Base-by-base conservation (phyloP, 148 eudicot genomes). In the Drosera capensis region DNA sequence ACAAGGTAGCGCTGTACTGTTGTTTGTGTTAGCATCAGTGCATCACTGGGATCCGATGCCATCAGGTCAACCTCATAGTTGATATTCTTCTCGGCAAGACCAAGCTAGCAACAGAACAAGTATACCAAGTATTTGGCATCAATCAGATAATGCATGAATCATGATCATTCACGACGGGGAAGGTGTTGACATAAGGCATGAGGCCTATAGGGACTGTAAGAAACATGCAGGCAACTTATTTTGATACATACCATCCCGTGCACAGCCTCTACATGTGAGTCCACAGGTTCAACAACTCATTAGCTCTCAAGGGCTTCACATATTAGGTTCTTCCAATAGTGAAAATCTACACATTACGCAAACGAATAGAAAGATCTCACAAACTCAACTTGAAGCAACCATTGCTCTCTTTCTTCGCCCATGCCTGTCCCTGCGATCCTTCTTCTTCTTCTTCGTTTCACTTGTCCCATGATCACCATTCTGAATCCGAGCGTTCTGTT, bases 211-310 rank as follows among this genome's bases (percentile, higher is more conserved):
- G n/a, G 9, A 28, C 4, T 4, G 9, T 9, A 28, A 28, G 4
- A 28, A 28, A 4, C 24, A 17, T 49, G 39, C 36, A 43, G 38
- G 34, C 25, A 46, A 29, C 45, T 9, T n/a, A 23, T 51, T 30
- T 20, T 30, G 43, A 51, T 39, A 61, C 55, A 23, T 70, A 80
- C 96, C 92, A 73, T 83, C 48, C 72, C 69, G n/a, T n/a, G 61
- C 99, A 49, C 51, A 95, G 67, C 55, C 95, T 71, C 99, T 95
- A 90, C 99, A 90, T 90, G 69, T 90, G 99, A 38, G 99, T 90
- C 99, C 99, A 90, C 68, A 90, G 70, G 57, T 90, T 90, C 62
- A 90, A 55, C 24, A 90, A 60, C 67, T 90, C 99, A 60, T 90
- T 90, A 12, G 93, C 80, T 43, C 99, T 81, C 55, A 90, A 67